phyloP scores from a whole-genome alignment of 768 basidiomycete species.

The Pleurotus citrinopileatus region DNA sequence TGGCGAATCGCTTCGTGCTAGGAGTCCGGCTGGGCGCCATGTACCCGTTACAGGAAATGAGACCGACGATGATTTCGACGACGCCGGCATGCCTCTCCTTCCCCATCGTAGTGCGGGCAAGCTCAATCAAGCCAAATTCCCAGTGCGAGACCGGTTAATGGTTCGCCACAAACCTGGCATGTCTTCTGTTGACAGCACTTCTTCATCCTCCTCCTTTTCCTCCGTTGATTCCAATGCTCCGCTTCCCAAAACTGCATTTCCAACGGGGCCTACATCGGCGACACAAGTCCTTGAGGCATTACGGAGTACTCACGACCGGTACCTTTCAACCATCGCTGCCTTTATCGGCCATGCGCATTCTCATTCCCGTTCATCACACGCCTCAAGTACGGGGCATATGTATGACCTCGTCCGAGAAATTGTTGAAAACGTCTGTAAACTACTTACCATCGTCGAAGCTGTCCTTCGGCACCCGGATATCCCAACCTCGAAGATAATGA shows the following conservation, averaged over 20 bases:
- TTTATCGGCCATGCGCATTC: slow-evolving; percentile 97
- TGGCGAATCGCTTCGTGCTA: slow-evolving; percentile 38
- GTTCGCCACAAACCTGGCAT: slow-evolving; percentile 39
- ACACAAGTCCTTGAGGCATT: slow-evolving; percentile 73
- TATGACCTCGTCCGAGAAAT: slow-evolving; percentile 95
- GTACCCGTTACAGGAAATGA: slow-evolving; percentile 24
- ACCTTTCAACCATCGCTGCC: slow-evolving; percentile 92
- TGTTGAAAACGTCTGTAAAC: slow-evolving; percentile 88
- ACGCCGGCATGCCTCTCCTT: slow-evolving; percentile 32
- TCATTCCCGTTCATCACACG: slow-evolving; percentile 86
- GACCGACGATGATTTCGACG: slow-evolving; percentile 37
- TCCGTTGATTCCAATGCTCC: slow-evolving; percentile 53
- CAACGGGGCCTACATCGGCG: slow-evolving; percentile 67
- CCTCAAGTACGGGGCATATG: slow-evolving; percentile 89
- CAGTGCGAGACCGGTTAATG: slow-evolving; percentile 30
- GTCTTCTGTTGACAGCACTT: slow-evolving; percentile 66
- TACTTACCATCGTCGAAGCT: slow-evolving; percentile 88
- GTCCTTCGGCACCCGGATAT: slow-evolving; percentile 78
- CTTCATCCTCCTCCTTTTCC: slow-evolving; percentile 69
- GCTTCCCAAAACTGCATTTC: slow-evolving; percentile 55
- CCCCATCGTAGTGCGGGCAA: slow-evolving; percentile 25
- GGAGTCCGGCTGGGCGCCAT: slow-evolving; percentile 54
- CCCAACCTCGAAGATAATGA: slow-evolving; percentile 56
- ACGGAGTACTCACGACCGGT: slow-evolving; percentile 82
- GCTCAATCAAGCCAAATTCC: slow-evolving; percentile 37